Conservation (phyloP, 2,329 filamentous ascomycete species). For the Diaporthe sp. region DNA sequence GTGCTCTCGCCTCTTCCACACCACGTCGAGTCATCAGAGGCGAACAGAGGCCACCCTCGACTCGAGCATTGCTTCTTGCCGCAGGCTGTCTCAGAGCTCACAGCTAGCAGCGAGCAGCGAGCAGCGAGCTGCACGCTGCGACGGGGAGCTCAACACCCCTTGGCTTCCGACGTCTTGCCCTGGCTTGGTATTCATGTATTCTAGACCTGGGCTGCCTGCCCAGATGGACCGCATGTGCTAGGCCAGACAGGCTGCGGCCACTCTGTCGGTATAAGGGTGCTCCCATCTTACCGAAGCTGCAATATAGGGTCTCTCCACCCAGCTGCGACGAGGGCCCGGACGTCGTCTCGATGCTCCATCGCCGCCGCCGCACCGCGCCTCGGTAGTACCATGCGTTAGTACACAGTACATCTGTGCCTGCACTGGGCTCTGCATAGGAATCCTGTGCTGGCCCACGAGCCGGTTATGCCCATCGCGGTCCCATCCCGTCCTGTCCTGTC, state of each 20-base stretch:
- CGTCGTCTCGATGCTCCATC: slow-evolving; percentile 22
- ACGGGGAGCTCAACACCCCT: no score
- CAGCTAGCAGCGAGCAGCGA: not conserved
- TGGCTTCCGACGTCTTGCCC: slow-evolving; percentile 7
- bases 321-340: slow-evolving; percentile 31
- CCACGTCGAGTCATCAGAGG: not conserved
- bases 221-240: not conserved
- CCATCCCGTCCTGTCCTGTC: not conserved
- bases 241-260: not conserved
- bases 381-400: not conserved
- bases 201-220: not conserved
- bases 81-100: slow-evolving; percentile 5
- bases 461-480: not conserved
- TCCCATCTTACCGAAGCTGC: slow-evolving; percentile 20
- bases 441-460: not conserved
- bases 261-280: not conserved
- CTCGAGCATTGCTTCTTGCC: not conserved
- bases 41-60: not conserved
- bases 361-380: not conserved
- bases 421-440: not conserved
- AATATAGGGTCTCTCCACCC: slow-evolving; percentile 32
- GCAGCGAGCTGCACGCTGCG: not conserved
- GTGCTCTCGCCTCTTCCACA: not conserved
- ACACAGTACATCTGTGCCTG: slow-evolving; percentile 1
- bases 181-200: slow-evolving; percentile 12